Base-by-base conservation (phyloP, 2,329 filamentous ascomycete genomes). In the Stemphylium beticola region DNA sequence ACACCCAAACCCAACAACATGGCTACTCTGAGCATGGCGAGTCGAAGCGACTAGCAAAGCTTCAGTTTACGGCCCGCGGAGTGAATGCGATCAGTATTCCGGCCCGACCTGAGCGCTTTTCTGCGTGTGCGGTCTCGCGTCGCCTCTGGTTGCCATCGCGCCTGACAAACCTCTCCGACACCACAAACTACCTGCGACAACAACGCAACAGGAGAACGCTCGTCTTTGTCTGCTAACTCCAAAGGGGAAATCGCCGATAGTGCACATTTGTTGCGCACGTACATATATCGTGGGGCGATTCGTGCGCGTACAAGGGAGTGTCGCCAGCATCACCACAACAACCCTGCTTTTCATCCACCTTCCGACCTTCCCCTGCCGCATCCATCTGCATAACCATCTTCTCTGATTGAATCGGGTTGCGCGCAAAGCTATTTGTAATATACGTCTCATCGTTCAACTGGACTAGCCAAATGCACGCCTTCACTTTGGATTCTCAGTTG, bases 401-500 rank as follows among this genome's bases (percentile, higher is more conserved):
- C 38, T 34, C 18, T 22, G 18, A 18, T 38, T 26, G 12, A 29
- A n/a, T 31, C 6, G 12, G 42, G 36, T 36, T 32, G 51, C 38
- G 33, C 49, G 32, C n/a, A 18, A 18, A 42, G 22, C 22, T 24
- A 24, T 24, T 24, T 7, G 8, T 4, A 24, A 24, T 24, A 24
- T 7, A 2, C 6, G 22, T 24, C 22, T 29, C 32, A 34, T 20
- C 6, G 29, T 12, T 49, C 29, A 20, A 29, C 14, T 44, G n/a
- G 6, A 5, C 24, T 2, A 32, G 41, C 41, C 18, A n/a, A 40
- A 53, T 57, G 48, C 44, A 31, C 49, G 34, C 29, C 29, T 37
- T 38, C 17, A 37, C 24, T 14, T 32, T 17, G 5, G 9, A 10
- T 36, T 57, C 39, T 51, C 36, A 36, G 50, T 57, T 60, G 45